Percentiles rank a stretch among this genome's conserved stretches.
Evolutionary conservation across 805 yeast species (phyloP).

Genomic region (Yarrowia bubula): DNA sequence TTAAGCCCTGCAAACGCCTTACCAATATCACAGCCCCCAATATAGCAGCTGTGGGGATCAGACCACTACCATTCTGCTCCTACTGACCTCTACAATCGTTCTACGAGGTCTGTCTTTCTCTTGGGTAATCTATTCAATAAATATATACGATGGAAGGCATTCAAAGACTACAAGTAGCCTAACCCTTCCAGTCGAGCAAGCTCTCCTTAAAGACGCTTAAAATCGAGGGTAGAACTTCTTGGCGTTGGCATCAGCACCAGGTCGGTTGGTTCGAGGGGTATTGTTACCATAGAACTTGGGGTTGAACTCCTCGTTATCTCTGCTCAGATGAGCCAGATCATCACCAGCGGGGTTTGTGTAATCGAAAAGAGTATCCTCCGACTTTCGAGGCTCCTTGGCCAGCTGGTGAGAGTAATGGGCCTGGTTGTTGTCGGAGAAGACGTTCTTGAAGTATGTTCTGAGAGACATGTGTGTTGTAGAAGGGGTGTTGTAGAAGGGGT

Average conservation of each 20-base stretch:
- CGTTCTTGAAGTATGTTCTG: conserved; percentile 8
- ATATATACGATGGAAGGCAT: too few species aligned
- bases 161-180: too few species aligned
- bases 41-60: too few species aligned
- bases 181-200: too few species aligned
- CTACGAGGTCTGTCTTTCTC: too few species aligned
- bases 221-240: conserved; percentile 15
- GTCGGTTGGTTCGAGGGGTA: conserved; percentile 11
- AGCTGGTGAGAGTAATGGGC: background rate
- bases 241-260: background rate
- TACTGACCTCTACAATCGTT: too few species aligned
- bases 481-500: too few species aligned
- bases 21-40: too few species aligned
- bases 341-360: conserved; percentile 1
- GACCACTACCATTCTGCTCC: too few species aligned
- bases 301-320: conserved; percentile 19
- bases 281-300: conserved; percentile 12
- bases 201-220: background rate
- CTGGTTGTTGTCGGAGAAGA: background rate
- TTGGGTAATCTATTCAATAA: too few species aligned
- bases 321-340: background rate
- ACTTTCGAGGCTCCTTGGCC: background rate
- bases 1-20: too few species aligned
- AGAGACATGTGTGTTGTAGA: background rate
- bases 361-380: background rate